Evolutionary conservation across 768 basidiomycete species (phyloP), one percentile per base, ranked within the genome.

Genomic region (Steccherinum ochraceum): DNA sequence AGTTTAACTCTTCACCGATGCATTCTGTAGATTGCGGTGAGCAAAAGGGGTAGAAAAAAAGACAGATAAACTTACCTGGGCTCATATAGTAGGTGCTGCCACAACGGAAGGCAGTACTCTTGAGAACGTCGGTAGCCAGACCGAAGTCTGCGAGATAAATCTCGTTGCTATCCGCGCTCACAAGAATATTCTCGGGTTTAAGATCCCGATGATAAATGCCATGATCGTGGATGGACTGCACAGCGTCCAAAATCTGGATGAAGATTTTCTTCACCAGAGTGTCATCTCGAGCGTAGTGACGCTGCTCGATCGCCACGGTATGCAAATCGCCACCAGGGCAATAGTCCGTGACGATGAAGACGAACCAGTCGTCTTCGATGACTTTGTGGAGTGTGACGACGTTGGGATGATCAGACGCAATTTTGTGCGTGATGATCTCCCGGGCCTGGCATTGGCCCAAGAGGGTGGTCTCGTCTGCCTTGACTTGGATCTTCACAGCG

Each of bases 321-420:
- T 74, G 76, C 50, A 80, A 61, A 58, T 79, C 78, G 41, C 78
- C 78, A 30, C 62, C 64, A 11, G 51, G 45, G 57, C 64, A 62
- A 52, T 58, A 69, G 51, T 84, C 81, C 55, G 83, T 68, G 24
- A 86, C 76, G 56, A 93, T 76, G 68, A 84, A 93, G 60, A 89
- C 66, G 63, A 74, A 84, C 27, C 69, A 64, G 24, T 75, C 74
- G 55, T 87, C 83, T 54, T 77, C 75, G 62, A 90, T 72, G 54
- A 80, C 71, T 24, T 77, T 72, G 65, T 86, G 80, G 48, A 93
- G 70, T 3, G 84, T 81, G 49, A 93, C 76, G 62, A 96, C 75
- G 56, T 80, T 78, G 13, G 77, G 74, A 52, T 83, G 84, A 13
- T 68, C 70, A 45, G 75, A 69, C 46, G 83, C 81, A 50, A 72